These are phyloP conservation scores for Sequoia sempervirens DNA, from an alignment of 75 land plant genomes.

Conservation along the genomic window DNA sequence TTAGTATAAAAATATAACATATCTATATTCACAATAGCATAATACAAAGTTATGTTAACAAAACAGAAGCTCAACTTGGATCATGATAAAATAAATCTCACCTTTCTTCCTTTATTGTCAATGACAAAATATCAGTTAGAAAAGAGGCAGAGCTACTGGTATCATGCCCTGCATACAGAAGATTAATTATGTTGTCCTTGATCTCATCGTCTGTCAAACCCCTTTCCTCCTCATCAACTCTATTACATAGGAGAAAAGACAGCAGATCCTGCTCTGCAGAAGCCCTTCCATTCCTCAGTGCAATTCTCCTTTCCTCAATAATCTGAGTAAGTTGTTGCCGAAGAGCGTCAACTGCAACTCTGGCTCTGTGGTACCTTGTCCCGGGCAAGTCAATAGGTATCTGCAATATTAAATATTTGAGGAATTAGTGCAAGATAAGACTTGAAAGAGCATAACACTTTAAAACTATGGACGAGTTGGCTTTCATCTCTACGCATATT, in stretches of 20 bases:
- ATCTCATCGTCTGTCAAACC: conserved; percentile 36
- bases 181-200: conserved; percentile 28
- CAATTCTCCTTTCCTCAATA: conserved; percentile 10
- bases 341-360: conserved; percentile 9
- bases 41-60: no score
- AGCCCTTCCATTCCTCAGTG: not conserved
- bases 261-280: conserved; percentile 17
- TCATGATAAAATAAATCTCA: not conserved
- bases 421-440: no score
- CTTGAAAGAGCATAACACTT: no score
- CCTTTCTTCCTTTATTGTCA: no score
- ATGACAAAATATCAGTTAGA: no score
- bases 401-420: not conserved
- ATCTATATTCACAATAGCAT: no score
- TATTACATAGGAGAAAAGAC: conserved; percentile 17
- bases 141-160: conserved; percentile 21
- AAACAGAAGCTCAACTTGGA: not conserved
- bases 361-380: conserved; percentile 18
- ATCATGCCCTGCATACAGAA: conserved; percentile 44
- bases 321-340: not conserved
- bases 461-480: no score
- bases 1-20: no score
- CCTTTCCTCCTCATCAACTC: not conserved
- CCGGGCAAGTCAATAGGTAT: conserved; percentile 28
- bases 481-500: no score